Conservation (phyloP, 768 basidiomycete genomes). For the Stropharia rugosoannulata region DNA sequence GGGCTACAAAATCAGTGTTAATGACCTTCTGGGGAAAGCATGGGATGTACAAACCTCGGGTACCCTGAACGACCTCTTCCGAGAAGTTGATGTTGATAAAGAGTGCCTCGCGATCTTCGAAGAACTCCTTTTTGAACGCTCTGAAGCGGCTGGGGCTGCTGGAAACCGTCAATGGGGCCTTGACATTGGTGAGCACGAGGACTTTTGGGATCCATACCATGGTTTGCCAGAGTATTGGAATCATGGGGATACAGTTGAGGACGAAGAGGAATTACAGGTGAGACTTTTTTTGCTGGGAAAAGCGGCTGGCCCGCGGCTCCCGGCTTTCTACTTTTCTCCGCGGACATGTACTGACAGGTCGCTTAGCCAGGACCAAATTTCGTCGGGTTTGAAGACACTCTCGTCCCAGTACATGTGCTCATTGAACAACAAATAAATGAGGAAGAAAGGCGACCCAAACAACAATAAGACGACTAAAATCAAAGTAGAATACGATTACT, state of each 20-base stretch:
- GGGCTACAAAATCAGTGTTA: neutral
- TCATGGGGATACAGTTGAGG: neutral
- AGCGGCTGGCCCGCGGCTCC: neutral
- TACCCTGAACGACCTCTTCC: neutral
- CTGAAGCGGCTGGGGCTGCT: conserved; percentile 12
- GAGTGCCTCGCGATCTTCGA: conserved; percentile 20
- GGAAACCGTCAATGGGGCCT: conserved; percentile 20
- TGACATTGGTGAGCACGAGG: conserved; percentile 18
- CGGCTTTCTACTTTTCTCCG: neutral
- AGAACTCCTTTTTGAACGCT: conserved; percentile 24
- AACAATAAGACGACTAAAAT: too few relatives aligned
- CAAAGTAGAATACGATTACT: too few relatives aligned
- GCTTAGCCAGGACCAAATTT: neutral
- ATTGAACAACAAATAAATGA: too few relatives aligned
- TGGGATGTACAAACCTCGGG: conserved; percentile 7
- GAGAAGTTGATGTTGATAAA: conserved; percentile 21
- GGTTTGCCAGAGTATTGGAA: conserved; percentile 11
- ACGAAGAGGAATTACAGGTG: neutral
- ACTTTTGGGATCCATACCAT: conserved; percentile 14
- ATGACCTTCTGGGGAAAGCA: neutral
- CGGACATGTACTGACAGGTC: neutral
- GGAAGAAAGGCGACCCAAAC: too few relatives aligned
- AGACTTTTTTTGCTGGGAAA: neutral
- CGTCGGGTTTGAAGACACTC: neutral
- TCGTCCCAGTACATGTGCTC: too few relatives aligned